A percentile compares a stretch with the other conserved stretches of the same genome.
These are phyloP conservation scores for Amanita pallidorosea DNA, from an alignment of 768 basidiomycete species.

Conservation along the genomic window DNA sequence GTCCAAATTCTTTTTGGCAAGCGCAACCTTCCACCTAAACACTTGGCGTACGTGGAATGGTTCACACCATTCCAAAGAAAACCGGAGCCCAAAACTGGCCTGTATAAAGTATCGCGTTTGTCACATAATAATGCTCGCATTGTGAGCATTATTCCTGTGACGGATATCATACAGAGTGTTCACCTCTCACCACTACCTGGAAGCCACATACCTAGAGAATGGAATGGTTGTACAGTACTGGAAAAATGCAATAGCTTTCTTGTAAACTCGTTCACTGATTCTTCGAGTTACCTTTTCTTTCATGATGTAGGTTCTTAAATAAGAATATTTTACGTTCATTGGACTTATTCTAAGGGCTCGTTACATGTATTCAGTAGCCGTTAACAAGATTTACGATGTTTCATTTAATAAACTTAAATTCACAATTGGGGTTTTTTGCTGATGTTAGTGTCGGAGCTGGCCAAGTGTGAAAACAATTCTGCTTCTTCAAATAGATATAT, in stretches of 20 bases:
- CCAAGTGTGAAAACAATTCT: too few species aligned
- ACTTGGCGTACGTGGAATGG: too few species aligned
- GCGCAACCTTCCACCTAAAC: too few species aligned
- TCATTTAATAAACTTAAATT: not conserved
- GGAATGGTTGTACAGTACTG: not conserved
- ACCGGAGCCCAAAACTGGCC: constrained; percentile 8
- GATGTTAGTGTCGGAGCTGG: too few species aligned
- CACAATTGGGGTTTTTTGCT: not conserved
- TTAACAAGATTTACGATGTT: not conserved
- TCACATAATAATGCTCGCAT: constrained; percentile 4
- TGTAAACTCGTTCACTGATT: constrained; percentile 1
- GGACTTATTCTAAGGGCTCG: not conserved
- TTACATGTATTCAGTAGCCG: not conserved
- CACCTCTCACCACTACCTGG: constrained; percentile 12
- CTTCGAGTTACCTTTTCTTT: not conserved
- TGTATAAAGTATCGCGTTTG: constrained; percentile 10
- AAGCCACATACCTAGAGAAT: not conserved
- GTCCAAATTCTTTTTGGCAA: too few species aligned
- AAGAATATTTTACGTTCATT: not conserved
- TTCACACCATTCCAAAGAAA: constrained; percentile 8
- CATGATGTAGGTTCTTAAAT: not conserved
- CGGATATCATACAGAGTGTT: constrained; percentile 15
- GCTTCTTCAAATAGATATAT: too few species aligned
- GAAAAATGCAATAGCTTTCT: not conserved
- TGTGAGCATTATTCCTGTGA: constrained; percentile 17